Evolutionary conservation across 2,329 filamentous ascomycete species (phyloP), one percentile per base, ranked within the genome.

Genomic region (Stromatinia cepivora): DNA sequence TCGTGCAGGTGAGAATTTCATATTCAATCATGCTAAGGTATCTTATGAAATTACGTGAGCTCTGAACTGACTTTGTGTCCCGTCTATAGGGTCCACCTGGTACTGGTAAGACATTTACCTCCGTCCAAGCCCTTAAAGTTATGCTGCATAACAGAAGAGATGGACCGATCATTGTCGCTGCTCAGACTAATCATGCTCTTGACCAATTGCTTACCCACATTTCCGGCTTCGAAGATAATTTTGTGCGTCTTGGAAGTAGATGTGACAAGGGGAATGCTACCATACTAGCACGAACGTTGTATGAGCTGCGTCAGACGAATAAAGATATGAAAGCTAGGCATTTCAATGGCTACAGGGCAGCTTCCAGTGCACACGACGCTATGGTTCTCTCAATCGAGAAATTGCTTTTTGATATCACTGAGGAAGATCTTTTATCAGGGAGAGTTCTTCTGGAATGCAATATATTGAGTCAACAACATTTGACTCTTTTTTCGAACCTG

Each of bases 181-280:
- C 92, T 10, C 93, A 97, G 75, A 97, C 93, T 0, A 97, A 97
- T 70, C 93, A 97, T 79, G 93, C 93, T 0, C 81, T 97, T 0
- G 93, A 97, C 74, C 93, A 97, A 76, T 82, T 97, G 0, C 82
- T 97, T 0, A 77, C 76, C 46, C 75, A 78, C 57, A 71, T 79
- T 22, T 45, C 74, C 15, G 56, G 59, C 8, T 90, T 90, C 73
- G 88, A 90, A 73, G 78, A 81, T 0, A 84, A 87, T 1, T 88
- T 93, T 69, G 81, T 90, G 62, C 85, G 90, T 11, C 80, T 92
- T 13, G 81, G 83, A 13, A 74, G 77, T 10, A 68, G 76, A 65
- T 74, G 68, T 22, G 73, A 73, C n/a, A 75, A 73, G 59, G 71
- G 72, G 7, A 89, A 92, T 70, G 80, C 82, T 0, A 83, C 85